phyloP scores from a whole-genome alignment of 306 rosid species.

The Canavalia ensiformis region DNA sequence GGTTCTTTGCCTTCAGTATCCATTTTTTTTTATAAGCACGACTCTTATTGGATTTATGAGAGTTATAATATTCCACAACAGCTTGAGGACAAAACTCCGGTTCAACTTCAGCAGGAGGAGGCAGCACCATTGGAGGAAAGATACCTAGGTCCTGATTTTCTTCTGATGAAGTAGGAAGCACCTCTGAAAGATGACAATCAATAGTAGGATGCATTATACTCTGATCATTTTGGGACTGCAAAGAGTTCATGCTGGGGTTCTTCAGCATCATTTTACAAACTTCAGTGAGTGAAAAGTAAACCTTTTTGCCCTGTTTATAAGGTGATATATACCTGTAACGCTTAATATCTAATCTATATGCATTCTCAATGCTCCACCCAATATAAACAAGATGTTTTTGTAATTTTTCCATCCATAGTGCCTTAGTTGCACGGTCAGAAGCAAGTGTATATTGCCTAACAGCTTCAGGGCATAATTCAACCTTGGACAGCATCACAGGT shows the following conservation, averaged over 20 bases:
- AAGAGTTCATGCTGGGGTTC: conserved; percentile 38
- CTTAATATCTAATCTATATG: accelerated
- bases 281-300: conserved; percentile 56
- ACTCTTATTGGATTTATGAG: background rate
- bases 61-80: conserved; percentile 54
- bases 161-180: conserved; percentile 40
- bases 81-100: conserved; percentile 60
- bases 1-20: conserved; percentile 56
- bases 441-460: conserved; percentile 48
- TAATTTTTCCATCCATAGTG: conserved; percentile 27
- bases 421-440: background rate
- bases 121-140: conserved; percentile 33
- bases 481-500: conserved; percentile 49
- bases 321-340: conserved; percentile 56
- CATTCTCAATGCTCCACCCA: conserved; percentile 74
- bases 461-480: conserved; percentile 62
- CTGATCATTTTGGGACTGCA: conserved; percentile 43
- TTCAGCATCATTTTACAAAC: conserved; percentile 56
- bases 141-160: conserved; percentile 39
- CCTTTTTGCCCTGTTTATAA: conserved; percentile 26
- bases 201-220: conserved; percentile 31
- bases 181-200: conserved; percentile 27
- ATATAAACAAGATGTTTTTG: conserved; percentile 66
- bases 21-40: background rate
- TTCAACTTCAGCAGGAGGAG: conserved; percentile 39